Conservation (phyloP, 2,329 filamentous ascomycete genomes). For the Penicillium aurantiogriseum region DNA sequence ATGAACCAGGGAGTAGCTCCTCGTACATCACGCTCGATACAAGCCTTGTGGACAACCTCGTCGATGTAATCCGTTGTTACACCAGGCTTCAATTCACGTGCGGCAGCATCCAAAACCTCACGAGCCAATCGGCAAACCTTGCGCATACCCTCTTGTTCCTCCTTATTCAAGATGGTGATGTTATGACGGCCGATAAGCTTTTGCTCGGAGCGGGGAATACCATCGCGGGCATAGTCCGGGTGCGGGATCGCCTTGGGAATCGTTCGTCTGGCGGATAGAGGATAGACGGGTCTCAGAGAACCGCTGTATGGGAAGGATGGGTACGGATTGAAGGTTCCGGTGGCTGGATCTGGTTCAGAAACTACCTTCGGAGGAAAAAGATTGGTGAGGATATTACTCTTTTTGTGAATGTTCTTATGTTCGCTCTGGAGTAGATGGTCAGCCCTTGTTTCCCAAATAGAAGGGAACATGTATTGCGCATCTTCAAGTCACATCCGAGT, state of each 20-base stretch:
- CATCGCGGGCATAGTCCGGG: slow-evolving; percentile 85
- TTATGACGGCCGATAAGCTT: slow-evolving; percentile 71
- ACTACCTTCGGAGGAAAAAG: slow-evolving; percentile 75
- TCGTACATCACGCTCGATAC: slow-evolving; percentile 83
- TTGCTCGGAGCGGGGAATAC: slow-evolving; percentile 67
- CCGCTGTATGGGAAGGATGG: slow-evolving; percentile 83
- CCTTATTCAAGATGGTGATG: slow-evolving; percentile 75
- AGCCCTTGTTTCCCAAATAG: slow-evolving; percentile 14
- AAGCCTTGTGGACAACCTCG: slow-evolving; percentile 91
- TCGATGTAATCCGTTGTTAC: slow-evolving; percentile 96
- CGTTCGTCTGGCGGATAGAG: slow-evolving; percentile 68
- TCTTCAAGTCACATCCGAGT: slow-evolving; percentile 30
- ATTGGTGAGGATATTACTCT: slow-evolving; percentile 70
- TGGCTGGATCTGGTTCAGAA: slow-evolving; percentile 89
- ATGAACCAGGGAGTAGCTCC: not conserved
- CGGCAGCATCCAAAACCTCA: slow-evolving; percentile 91
- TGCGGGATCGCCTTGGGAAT: slow-evolving; percentile 77
- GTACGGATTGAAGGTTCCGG: slow-evolving; percentile 87
- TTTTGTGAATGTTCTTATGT: slow-evolving; percentile 84
- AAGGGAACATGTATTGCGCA: slow-evolving; percentile 17
- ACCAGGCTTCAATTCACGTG: slow-evolving; percentile 78
- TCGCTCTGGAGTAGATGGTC: slow-evolving; percentile 55
- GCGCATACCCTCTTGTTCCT: slow-evolving; percentile 84
- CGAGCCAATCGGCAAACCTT: slow-evolving; percentile 83
- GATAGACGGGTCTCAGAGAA: slow-evolving; percentile 79